Evolutionary conservation across 2,329 filamentous ascomycete genomes (phyloP).

Genomic region (Huntiella decipiens): DNA sequence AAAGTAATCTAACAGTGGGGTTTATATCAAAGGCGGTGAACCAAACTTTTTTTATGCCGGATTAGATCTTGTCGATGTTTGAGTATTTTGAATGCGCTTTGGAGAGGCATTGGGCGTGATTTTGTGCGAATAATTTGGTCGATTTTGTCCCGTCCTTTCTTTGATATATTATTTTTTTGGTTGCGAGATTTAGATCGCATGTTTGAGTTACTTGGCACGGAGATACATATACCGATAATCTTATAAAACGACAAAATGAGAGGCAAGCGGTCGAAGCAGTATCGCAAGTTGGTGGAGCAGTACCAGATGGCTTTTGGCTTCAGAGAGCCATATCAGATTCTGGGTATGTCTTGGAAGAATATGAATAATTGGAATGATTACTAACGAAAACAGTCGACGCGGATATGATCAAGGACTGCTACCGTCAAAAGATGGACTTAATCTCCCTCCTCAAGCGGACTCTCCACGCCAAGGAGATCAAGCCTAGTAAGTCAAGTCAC

Average conservation of each 20-base stretch:
- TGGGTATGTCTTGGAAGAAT: conserved; percentile 30
- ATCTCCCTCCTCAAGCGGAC: conserved; percentile 56
- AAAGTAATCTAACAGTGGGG: not conserved
- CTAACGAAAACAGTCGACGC: conserved; percentile 44
- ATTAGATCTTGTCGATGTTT: conserved; percentile 5
- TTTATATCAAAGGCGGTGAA: conserved; percentile 5
- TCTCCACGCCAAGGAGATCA: conserved; percentile 61
- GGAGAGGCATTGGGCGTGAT: not conserved
- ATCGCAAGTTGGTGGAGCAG: conserved; percentile 76
- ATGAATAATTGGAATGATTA: not conserved
- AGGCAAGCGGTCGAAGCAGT: conserved; percentile 34
- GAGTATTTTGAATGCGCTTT: not conserved
- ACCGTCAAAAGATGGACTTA: conserved; percentile 80
- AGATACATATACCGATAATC: not conserved
- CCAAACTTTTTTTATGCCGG: conserved; percentile 11
- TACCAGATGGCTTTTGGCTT: conserved; percentile 79
- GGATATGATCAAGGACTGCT: conserved; percentile 63
- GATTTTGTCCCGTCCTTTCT: not conserved
- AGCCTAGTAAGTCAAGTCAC: conserved; percentile 45
- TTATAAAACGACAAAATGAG: conserved; percentile 20
- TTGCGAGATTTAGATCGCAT: not conserved
- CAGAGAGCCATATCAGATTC: conserved; percentile 81
- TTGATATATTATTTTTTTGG: not conserved
- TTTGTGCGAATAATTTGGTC: not conserved
- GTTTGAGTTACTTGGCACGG: not conserved